These are phyloP conservation scores for Cyclospora cayetanensis DNA, from an alignment of 169 alveolate genomes.

Conservation along the genomic window DNA sequence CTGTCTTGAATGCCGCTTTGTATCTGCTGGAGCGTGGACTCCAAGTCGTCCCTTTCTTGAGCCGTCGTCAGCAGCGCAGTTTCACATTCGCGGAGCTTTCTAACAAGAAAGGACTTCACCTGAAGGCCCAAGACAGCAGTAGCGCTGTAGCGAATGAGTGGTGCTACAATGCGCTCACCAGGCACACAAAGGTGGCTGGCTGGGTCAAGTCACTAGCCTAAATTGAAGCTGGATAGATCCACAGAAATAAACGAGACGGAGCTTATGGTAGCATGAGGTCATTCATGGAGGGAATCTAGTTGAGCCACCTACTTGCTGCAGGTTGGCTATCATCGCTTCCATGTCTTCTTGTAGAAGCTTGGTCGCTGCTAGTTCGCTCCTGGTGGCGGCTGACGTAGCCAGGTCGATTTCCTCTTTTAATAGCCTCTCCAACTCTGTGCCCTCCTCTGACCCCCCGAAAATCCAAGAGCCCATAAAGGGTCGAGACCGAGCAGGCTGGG, in stretches of 20 bases:
- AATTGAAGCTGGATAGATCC: too few relatives aligned
- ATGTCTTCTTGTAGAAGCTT: constrained; percentile 61
- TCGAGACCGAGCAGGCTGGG: not conserved
- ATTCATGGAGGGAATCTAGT: too few relatives aligned
- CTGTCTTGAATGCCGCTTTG: constrained; percentile 59
- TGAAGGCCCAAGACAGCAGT: not conserved
- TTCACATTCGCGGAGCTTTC: constrained; percentile 71
- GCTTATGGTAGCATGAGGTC: too few relatives aligned
- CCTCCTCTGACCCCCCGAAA: not conserved
- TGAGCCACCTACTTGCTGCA: constrained; percentile 61
- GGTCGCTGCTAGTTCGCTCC: not conserved
- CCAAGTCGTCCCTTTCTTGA: constrained; percentile 64
- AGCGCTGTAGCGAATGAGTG: too few relatives aligned
- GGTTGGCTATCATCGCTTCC: constrained; percentile 65
- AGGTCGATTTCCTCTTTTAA: constrained; percentile 32
- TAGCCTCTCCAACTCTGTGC: constrained; percentile 66
- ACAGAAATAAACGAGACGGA: too few relatives aligned
- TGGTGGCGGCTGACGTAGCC: constrained; percentile 6
- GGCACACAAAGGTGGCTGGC: too few relatives aligned
- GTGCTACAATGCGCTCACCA: too few relatives aligned
- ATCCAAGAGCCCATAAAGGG: constrained; percentile 8
- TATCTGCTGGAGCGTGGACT: constrained; percentile 54
- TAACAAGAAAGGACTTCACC: constrained; percentile 69
- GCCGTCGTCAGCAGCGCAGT: constrained; percentile 72
- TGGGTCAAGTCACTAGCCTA: too few relatives aligned